Evolutionary conservation across 768 basidiomycete genomes (phyloP).

Genomic region (Lepiota subincarnata): DNA sequence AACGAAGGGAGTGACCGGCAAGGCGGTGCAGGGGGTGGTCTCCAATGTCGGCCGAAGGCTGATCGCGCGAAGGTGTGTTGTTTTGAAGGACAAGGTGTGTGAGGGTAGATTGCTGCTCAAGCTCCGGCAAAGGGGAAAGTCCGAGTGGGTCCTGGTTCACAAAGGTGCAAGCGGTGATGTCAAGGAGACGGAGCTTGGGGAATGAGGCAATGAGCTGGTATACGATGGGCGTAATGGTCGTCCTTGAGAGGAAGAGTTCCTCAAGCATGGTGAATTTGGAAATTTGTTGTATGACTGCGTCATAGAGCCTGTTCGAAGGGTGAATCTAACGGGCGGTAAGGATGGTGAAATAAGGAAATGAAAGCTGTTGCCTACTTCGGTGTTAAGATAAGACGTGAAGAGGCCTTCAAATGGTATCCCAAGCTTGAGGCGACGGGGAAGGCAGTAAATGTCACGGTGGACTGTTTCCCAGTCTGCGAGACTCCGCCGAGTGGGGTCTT

Average conservation of each 20-base stretch:
- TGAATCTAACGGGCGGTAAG: constrained; percentile 1
- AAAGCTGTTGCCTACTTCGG: background rate
- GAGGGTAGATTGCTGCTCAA: constrained; percentile 5
- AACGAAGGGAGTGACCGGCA: constrained; percentile 11
- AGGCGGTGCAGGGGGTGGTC: constrained; percentile 18
- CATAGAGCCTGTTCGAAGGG: constrained; percentile 16
- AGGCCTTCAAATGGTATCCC: constrained; percentile 19
- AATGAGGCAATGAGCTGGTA: constrained; percentile 22
- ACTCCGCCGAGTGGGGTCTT: constrained; percentile 16
- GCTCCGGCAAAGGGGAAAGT: constrained; percentile 3
- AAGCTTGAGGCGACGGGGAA: constrained; percentile 21
- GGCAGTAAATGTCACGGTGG: constrained; percentile 10
- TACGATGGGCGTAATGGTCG: constrained; percentile 21
- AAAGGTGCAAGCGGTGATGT: constrained; percentile 20
- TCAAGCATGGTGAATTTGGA: constrained; percentile 20
- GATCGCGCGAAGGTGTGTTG: constrained; percentile 11
- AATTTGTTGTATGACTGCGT: constrained; percentile 19
- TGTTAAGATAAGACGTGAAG: background rate
- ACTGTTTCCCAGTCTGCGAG: constrained; percentile 21
- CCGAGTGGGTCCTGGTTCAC: constrained; percentile 11
- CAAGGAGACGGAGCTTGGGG: constrained; percentile 22
- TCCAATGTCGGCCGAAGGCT: constrained; percentile 10
- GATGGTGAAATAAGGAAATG: background rate
- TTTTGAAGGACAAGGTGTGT: constrained; percentile 14
- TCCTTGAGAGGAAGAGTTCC: constrained; percentile 20